A percentile compares a stretch with the other conserved stretches of the same genome.
These are phyloP conservation scores for Thalassiosira sp. DNA, from an alignment of 352 stramenopile genomes.

Conservation along the genomic window DNA sequence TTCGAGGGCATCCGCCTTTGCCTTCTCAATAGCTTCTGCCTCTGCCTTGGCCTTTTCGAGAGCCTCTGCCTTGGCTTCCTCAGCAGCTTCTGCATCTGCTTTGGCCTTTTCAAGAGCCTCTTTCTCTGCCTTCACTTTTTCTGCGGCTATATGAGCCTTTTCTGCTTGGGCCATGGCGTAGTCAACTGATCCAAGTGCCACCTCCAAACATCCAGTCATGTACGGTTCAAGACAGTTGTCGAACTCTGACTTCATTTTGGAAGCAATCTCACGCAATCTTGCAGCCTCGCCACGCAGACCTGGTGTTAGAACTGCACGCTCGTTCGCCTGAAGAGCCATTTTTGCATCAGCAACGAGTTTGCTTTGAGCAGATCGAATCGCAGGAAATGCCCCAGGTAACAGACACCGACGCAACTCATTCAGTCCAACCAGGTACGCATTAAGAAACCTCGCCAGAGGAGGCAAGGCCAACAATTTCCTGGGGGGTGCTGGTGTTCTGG, in stretches of 20 bases:
- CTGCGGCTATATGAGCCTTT: constrained; percentile 28
- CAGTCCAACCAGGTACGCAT: constrained; percentile 74
- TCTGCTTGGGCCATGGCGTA: constrained; percentile 46
- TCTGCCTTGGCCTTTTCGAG: constrained; percentile 16
- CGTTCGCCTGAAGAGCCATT: constrained; percentile 68
- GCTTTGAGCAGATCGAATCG: constrained; percentile 55
- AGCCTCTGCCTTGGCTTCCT: constrained; percentile 20
- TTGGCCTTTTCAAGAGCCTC: constrained; percentile 28
- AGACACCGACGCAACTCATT: constrained; percentile 83
- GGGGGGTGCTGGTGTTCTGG: constrained; percentile 59
- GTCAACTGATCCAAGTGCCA: constrained; percentile 69
- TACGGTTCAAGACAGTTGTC: constrained; percentile 69
- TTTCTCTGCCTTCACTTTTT: constrained; percentile 38
- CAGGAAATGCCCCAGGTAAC: constrained; percentile 68
- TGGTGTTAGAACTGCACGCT: constrained; percentile 68
- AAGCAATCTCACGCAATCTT: constrained; percentile 65
- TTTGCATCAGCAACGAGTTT: constrained; percentile 57
- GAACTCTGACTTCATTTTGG: constrained; percentile 68
- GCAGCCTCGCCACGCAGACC: constrained; percentile 68
- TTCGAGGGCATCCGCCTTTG: constrained; percentile 9
- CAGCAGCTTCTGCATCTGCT: constrained; percentile 15
- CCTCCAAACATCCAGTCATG: constrained; percentile 65
- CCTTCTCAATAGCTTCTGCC: constrained; percentile 11
- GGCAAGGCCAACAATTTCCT: constrained; percentile 72
- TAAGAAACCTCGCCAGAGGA: constrained; percentile 77